phyloP scores from a whole-genome alignment of 495 filamentous ascomycete species.

The Thermothielavioides terrestris region DNA sequence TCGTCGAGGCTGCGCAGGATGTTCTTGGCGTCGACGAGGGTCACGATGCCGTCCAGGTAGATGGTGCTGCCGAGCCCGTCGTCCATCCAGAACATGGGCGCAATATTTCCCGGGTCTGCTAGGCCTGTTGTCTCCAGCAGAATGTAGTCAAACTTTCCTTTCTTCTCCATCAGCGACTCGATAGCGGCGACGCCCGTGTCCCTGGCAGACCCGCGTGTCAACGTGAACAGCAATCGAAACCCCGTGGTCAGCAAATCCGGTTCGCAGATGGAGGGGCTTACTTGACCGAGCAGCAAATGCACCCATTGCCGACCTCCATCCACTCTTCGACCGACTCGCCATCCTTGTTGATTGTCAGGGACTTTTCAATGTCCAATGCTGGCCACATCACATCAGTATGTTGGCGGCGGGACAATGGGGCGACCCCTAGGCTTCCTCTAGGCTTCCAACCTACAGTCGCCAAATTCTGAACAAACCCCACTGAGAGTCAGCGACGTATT shows the following conservation, averaged over 20 bases:
- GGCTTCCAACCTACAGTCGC: constrained; percentile 60
- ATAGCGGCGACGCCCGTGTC: constrained; percentile 89
- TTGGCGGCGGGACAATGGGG: background rate
- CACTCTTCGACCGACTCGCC: constrained; percentile 86
- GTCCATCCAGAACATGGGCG: constrained; percentile 95
- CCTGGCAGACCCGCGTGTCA: constrained; percentile 32
- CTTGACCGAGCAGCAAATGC: constrained; percentile 98
- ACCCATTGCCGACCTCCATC: constrained; percentile 93
- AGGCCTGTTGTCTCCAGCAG: constrained; percentile 93
- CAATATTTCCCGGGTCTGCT: constrained; percentile 91
- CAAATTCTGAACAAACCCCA: constrained; percentile 58
- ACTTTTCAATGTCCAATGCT: constrained; percentile 84
- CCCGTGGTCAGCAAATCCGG: constrained; percentile 1
- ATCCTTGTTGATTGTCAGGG: constrained; percentile 76
- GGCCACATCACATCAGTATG: constrained; percentile 27
- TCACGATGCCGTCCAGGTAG: constrained; percentile 94
- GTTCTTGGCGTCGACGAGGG: constrained; percentile 91
- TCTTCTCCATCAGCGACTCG: constrained; percentile 90
- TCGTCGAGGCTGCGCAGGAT: constrained; percentile 74
- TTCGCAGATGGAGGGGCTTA: constrained; percentile 28
- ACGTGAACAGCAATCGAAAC: background rate
- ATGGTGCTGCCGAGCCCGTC: constrained; percentile 89
- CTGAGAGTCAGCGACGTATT: too few relatives aligned
- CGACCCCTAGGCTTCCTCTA: too few relatives aligned
- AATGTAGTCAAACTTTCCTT: constrained; percentile 94